phyloP scores from a whole-genome alignment of 1,284 basidiomycete genomes.

The Polyporus tsugae region DNA sequence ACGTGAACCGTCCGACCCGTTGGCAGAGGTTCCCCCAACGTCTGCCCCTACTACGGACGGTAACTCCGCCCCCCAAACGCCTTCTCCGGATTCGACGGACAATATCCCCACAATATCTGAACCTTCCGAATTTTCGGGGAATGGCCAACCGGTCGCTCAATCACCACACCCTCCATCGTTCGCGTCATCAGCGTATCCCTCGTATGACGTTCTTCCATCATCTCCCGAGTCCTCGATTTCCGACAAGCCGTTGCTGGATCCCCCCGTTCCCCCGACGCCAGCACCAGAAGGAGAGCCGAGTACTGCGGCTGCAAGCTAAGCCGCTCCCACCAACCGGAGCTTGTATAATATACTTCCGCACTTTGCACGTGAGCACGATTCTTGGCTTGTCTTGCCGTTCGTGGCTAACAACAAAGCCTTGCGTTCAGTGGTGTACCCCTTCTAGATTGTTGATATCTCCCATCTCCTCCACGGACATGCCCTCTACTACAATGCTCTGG shows the following conservation, averaged over 20 bases:
- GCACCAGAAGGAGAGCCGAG: conserved; percentile 22
- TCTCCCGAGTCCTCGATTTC: conserved; percentile 47
- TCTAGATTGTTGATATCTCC: conserved; percentile 15
- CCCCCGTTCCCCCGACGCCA: conserved; percentile 17
- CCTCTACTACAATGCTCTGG: conserved; percentile 11
- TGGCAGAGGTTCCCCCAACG: background rate
- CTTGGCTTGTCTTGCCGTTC: background rate
- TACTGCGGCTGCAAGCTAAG: conserved; percentile 16
- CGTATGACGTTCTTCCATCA: conserved; percentile 47
- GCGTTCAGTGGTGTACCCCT: conserved; percentile 7
- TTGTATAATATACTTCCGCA: conserved; percentile 26
- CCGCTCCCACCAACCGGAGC: background rate
- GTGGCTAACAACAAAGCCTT: background rate
- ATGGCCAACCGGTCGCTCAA: conserved; percentile 8
- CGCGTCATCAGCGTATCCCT: conserved; percentile 40
- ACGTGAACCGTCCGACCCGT: conserved; percentile 8
- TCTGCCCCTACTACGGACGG: conserved; percentile 8
- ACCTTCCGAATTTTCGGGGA: conserved; percentile 7
- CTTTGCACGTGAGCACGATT: conserved; percentile 16
- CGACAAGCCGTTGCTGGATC: conserved; percentile 45
- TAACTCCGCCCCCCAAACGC: conserved; percentile 16
- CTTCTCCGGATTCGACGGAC: conserved; percentile 2
- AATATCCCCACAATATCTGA: conserved; percentile 5
- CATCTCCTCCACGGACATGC: conserved; percentile 14
- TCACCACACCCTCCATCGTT: conserved; percentile 35